A percentile compares a stretch with the other conserved stretches of the same genome.
phyloP scores from a whole-genome alignment of 805 yeast species.

The Maudiozyma pseudohumilis region DNA sequence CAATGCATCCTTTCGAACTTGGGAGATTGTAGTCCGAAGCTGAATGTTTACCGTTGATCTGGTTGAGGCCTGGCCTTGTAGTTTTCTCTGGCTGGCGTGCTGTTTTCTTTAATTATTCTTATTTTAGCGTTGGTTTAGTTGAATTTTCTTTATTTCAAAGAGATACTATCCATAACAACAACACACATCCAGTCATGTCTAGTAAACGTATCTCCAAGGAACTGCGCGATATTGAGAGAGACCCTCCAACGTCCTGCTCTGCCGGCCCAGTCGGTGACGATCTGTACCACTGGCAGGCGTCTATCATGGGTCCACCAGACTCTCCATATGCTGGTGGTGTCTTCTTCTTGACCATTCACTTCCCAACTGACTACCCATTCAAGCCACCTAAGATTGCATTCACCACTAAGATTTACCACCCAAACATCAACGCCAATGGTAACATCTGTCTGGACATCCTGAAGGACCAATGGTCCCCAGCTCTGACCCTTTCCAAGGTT shows the following conservation, averaged over 20 bases:
- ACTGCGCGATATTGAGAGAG: slow-evolving; percentile 39
- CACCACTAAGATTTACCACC: slow-evolving; percentile 93
- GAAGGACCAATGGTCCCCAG: slow-evolving; percentile 98
- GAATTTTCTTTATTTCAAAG: not conserved
- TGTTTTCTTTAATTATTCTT: not conserved
- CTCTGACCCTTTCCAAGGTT: slow-evolving; percentile 89
- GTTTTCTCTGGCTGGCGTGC: too few species aligned
- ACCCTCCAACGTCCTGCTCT: slow-evolving; percentile 96
- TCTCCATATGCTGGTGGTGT: slow-evolving; percentile 85
- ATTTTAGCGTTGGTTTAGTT: not conserved
- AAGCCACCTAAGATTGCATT: slow-evolving; percentile 90
- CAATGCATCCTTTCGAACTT: too few species aligned
- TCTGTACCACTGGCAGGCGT: slow-evolving; percentile 97
- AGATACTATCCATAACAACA: not conserved
- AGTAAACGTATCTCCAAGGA: slow-evolving; percentile 10
- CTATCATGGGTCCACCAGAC: slow-evolving; percentile 97
- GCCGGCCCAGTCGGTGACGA: slow-evolving; percentile 98
- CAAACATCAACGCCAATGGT: slow-evolving; percentile 90
- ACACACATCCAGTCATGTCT: slow-evolving; percentile 1
- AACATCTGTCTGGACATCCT: slow-evolving; percentile 90
- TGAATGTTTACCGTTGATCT: too few species aligned
- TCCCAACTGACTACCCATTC: slow-evolving; percentile 98
- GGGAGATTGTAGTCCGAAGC: too few species aligned
- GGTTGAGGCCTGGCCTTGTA: too few species aligned
- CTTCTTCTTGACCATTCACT: slow-evolving; percentile 86